Evolutionary conservation across 148 eudicot genomes (phyloP).

Genomic region (Rhododendron henanense): DNA sequence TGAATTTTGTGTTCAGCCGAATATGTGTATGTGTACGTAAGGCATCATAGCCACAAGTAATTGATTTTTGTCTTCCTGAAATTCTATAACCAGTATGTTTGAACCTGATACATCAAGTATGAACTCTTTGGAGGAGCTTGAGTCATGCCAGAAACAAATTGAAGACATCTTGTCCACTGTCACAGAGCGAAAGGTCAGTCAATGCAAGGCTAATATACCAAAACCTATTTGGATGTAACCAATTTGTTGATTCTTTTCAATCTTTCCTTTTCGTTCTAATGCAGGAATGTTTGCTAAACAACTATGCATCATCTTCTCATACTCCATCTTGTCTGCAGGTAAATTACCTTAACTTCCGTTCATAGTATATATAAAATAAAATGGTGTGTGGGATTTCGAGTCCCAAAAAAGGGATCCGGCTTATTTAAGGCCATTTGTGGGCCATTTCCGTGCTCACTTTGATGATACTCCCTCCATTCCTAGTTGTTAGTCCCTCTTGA

Average conservation of each 20-base stretch:
- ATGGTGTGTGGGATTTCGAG: not conserved
- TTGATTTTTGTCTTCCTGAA: not conserved
- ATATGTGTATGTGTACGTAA: too few relatives aligned
- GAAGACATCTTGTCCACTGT: constrained; percentile 42
- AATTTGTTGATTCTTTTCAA: not conserved
- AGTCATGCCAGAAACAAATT: constrained; percentile 22
- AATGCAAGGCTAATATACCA: not conserved
- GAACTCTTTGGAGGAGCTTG: not conserved
- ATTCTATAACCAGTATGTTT: constrained; percentile 23
- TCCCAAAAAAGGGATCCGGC: not conserved
- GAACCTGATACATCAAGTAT: constrained; percentile 55
- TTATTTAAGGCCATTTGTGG: too few relatives aligned
- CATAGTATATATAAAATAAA: not conserved
- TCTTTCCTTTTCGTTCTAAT: not conserved
- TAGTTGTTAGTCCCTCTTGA: too few relatives aligned
- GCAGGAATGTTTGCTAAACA: constrained; percentile 44
- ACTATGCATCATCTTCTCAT: constrained; percentile 32
- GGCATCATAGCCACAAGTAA: too few relatives aligned
- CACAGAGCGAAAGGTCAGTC: constrained; percentile 47
- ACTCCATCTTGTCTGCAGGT: constrained; percentile 44
- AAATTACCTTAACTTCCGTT: not conserved
- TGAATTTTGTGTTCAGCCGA: too few relatives aligned
- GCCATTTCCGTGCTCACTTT: too few relatives aligned
- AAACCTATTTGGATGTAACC: not conserved
- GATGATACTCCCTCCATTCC: too few relatives aligned